phyloP scores from a whole-genome alignment of 106 monocot species.

The Dactylorhiza incarnata region DNA sequence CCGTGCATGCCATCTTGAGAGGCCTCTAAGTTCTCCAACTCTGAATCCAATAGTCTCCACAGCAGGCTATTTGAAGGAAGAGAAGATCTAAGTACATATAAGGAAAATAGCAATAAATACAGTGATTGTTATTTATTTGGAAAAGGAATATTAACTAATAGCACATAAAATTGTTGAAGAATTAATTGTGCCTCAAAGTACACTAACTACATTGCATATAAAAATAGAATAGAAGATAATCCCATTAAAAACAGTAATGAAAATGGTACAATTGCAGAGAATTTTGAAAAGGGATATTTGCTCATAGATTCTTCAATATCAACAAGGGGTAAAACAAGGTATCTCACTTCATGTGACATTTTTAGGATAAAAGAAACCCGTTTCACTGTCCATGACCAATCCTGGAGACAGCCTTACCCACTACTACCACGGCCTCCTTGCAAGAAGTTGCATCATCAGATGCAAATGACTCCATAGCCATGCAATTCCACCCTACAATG shows the following conservation, averaged over 20 bases:
- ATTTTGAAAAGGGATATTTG: neutral
- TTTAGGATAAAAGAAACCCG: too few relatives aligned
- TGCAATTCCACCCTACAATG: too few relatives aligned
- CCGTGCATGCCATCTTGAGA: constrained; percentile 86
- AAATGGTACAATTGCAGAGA: neutral
- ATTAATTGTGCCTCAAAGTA: too few relatives aligned
- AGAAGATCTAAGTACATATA: neutral
- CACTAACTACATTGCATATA: neutral
- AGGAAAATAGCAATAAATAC: neutral
- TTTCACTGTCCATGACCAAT: too few relatives aligned
- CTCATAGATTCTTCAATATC: too few relatives aligned
- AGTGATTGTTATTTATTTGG: neutral
- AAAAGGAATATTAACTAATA: neutral
- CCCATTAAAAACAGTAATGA: neutral
- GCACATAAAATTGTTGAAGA: neutral
- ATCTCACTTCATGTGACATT: too few relatives aligned
- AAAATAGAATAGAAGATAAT: neutral
- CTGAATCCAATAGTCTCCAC: constrained; percentile 87
- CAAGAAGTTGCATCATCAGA: too few relatives aligned
- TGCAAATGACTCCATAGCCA: too few relatives aligned
- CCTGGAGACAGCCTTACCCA: too few relatives aligned
- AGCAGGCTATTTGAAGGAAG: constrained; percentile 61
- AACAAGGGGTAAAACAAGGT: too few relatives aligned
- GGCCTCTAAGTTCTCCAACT: constrained; percentile 82
- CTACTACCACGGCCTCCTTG: too few relatives aligned